Evolutionary conservation across 2,329 filamentous ascomycete species (phyloP).

Genomic region (Microdochium paspali): DNA sequence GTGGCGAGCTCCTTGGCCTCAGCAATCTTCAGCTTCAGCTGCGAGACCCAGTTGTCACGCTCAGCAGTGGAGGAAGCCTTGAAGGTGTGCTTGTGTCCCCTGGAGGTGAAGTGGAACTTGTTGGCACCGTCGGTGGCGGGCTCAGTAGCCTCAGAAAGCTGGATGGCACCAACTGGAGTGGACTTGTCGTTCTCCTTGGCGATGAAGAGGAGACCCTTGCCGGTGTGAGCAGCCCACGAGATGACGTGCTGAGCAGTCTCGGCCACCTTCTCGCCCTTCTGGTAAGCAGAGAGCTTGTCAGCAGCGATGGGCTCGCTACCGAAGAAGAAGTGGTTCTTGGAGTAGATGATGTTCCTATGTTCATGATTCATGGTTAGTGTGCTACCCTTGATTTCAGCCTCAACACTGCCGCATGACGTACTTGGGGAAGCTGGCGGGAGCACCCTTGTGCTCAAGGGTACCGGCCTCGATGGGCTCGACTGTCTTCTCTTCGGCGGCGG

Average conservation of each 20-base stretch:
- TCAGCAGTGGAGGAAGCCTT: constrained; percentile 67
- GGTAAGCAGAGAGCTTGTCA: constrained; percentile 66
- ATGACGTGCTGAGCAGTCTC: constrained; percentile 66
- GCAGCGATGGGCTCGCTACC: constrained; percentile 62
- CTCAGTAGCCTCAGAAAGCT: constrained; percentile 61
- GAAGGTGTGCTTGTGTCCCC: constrained; percentile 89
- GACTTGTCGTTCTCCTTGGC: constrained; percentile 80
- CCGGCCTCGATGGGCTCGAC: constrained; percentile 72
- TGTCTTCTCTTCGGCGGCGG: constrained; percentile 29
- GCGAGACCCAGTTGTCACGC: constrained; percentile 86
- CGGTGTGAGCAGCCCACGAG: constrained; percentile 87
- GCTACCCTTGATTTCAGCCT: constrained; percentile 1
- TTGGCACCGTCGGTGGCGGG: constrained; percentile 64
- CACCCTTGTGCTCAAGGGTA: constrained; percentile 79
- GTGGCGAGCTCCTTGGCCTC: constrained; percentile 78
- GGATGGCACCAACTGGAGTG: constrained; percentile 71
- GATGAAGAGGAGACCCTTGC: constrained; percentile 90
- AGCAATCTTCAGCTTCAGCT: constrained; percentile 70
- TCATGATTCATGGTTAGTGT: constrained; percentile 3
- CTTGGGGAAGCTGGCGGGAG: constrained; percentile 76
- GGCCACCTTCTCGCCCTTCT: constrained; percentile 80
- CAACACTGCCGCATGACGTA: constrained; percentile 44
- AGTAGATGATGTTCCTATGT: constrained; percentile 72
- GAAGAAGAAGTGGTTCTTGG: constrained; percentile 92
- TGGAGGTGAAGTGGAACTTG: constrained; percentile 80